Evolutionary conservation across 345 rosid species (phyloP).

Genomic region (Syzygium aromaticum): DNA sequence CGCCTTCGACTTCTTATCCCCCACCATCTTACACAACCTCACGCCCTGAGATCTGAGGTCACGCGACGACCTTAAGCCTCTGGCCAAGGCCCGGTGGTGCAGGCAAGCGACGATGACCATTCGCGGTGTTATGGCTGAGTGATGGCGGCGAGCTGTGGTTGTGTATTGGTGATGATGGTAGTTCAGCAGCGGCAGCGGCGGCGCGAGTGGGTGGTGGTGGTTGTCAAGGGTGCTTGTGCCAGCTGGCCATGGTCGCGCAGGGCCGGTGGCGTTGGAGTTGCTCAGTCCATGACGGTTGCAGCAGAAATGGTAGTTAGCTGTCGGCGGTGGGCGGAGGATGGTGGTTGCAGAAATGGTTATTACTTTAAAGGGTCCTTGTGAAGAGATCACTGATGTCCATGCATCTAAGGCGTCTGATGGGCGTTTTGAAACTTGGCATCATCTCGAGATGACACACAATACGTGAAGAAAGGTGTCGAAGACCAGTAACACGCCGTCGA

Average conservation of each 20-base stretch:
- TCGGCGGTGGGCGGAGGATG: not conserved
- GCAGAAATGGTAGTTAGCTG: too few species aligned
- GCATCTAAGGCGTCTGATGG: not conserved
- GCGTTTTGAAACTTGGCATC: not conserved
- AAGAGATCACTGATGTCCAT: not conserved
- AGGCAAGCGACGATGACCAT: not conserved
- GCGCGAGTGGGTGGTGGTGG: too few species aligned
- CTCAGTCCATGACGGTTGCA: too few species aligned
- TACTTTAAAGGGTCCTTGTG: not conserved
- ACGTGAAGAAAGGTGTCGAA: not conserved
- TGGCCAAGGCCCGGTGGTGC: not conserved
- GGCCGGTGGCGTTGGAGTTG: too few species aligned
- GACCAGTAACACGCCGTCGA: not conserved
- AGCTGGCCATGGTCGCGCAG: too few species aligned
- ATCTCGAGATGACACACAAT: not conserved
- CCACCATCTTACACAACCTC: not conserved
- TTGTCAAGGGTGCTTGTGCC: too few species aligned
- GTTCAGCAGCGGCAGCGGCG: not conserved
- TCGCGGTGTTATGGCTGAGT: not conserved
- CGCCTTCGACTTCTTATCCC: fast-evolving
- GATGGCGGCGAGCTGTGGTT: not conserved
- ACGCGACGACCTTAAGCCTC: not conserved
- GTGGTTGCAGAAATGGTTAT: not conserved
- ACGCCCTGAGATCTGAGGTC: too few species aligned
- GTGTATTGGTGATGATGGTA: not conserved